Evolutionary conservation across 805 yeast species (phyloP).

Genomic region (Saturnispora hagleri): DNA sequence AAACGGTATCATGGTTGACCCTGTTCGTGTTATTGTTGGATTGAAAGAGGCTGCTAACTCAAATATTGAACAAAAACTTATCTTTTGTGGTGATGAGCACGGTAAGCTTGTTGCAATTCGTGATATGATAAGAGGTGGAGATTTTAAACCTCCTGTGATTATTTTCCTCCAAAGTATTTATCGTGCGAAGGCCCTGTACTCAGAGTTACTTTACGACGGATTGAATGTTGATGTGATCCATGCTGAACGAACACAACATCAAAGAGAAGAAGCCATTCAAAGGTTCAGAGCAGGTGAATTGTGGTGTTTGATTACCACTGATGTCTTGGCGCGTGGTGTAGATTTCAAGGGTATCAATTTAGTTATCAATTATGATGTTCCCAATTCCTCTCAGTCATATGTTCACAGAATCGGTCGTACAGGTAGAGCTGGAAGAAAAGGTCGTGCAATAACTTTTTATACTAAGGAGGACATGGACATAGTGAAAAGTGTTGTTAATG

Average conservation of each 20-base stretch:
- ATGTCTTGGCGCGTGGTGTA: constrained; percentile 91
- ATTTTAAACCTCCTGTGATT: constrained; percentile 85
- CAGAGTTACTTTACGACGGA: constrained; percentile 85
- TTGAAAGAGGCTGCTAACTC: constrained; percentile 88
- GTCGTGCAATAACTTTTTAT: constrained; percentile 85
- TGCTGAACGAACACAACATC: constrained; percentile 84
- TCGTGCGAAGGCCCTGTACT: constrained; percentile 91
- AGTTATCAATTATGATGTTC: constrained; percentile 94
- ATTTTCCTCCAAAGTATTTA: constrained; percentile 86
- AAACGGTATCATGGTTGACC: constrained; percentile 71
- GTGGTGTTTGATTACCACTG: constrained; percentile 96
- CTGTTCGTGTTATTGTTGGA: constrained; percentile 82
- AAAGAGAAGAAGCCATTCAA: constrained; percentile 77
- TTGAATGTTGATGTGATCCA: constrained; percentile 93
- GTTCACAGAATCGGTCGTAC: constrained; percentile 98
- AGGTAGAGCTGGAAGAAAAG: constrained; percentile 86
- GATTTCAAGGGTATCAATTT: constrained; percentile 93
- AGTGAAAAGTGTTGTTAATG: constrained; percentile 79
- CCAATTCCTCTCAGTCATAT: constrained; percentile 86
- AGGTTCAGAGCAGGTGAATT: constrained; percentile 82
- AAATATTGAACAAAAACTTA: constrained; percentile 71
- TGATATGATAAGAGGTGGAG: constrained; percentile 76
- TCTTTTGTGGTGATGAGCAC: constrained; percentile 86
- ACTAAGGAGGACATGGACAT: constrained; percentile 79
- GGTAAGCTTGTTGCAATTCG: constrained; percentile 92